A percentile compares a stretch with the other conserved stretches of the same genome.
Conservation (phyloP, 2,329 filamentous ascomycete genomes). For the Bipolaris bicolor region DNA sequence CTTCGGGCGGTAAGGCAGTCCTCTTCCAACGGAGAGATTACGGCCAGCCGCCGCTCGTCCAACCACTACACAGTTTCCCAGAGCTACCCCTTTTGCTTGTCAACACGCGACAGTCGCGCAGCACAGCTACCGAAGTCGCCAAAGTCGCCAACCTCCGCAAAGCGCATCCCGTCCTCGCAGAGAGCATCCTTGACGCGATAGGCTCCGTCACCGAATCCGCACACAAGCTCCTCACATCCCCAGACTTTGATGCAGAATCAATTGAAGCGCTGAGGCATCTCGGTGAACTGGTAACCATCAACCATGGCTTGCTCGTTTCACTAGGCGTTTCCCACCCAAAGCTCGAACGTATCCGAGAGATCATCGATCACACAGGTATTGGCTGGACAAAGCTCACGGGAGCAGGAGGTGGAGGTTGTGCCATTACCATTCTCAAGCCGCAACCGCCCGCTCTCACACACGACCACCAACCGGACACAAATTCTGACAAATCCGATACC, state of each 20-base stretch:
- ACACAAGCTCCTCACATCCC: conserved; percentile 61
- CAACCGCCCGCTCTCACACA: conserved; percentile 54
- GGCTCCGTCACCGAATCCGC: conserved; percentile 71
- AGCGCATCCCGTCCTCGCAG: conserved; percentile 76
- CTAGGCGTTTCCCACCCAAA: conserved; percentile 94
- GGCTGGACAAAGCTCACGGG: conserved; percentile 98
- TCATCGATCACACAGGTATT: conserved; percentile 81
- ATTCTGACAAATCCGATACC: conserved; percentile 32
- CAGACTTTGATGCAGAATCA: conserved; percentile 70
- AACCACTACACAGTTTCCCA: conserved; percentile 83
- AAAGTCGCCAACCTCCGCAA: conserved; percentile 79
- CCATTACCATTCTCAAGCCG: conserved; percentile 85
- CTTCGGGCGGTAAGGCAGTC: conserved; percentile 91
- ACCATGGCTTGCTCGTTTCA: conserved; percentile 89
- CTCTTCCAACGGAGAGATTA: conserved; percentile 85
- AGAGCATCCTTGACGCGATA: conserved; percentile 82
- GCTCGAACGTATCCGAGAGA: conserved; percentile 86
- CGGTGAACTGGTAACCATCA: conserved; percentile 89
- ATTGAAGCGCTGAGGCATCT: conserved; percentile 71
- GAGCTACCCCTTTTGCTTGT: conserved; percentile 89
- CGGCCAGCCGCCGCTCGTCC: conserved; percentile 75
- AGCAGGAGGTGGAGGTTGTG: conserved; percentile 93
- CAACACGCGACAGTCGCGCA: conserved; percentile 86
- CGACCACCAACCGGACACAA: conserved; percentile 45
- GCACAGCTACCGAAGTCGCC: conserved; percentile 81